Evolutionary conservation across 306 rosid genomes (phyloP).

Genomic region (Castanea sativa): DNA sequence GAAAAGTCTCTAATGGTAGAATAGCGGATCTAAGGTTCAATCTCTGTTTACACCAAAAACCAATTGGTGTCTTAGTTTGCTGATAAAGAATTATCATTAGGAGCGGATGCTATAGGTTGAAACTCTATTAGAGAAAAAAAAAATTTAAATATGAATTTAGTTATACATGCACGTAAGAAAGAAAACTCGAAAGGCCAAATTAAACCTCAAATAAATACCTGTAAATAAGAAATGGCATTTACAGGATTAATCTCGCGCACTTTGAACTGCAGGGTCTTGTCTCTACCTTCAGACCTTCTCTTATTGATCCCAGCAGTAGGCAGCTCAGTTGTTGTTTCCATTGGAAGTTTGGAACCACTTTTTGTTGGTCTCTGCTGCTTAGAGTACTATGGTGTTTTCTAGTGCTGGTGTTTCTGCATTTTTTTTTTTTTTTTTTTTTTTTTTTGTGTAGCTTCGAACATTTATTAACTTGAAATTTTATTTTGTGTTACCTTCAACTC

Average conservation of each 20-base stretch:
- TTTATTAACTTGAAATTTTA: no score
- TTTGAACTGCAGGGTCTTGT: conserved; percentile 55
- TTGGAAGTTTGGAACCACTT: not conserved
- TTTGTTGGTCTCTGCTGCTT: conserved; percentile 2
- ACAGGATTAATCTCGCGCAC: conserved; percentile 61
- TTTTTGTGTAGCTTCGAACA: no score
- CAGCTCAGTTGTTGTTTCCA: conserved; percentile 28
- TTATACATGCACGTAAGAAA: not conserved
- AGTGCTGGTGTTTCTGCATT: conserved; percentile 29
- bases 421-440: no score
- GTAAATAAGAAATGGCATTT: conserved; percentile 68
- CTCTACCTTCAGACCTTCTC: conserved; percentile 75
- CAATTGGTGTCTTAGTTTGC: no score
- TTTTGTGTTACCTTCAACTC: no score
- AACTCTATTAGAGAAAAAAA: no score
- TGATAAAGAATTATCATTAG: no score
- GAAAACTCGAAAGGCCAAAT: not conserved
- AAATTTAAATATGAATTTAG: no score
- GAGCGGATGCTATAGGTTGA: accelerated
- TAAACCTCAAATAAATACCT: conserved; percentile 35
- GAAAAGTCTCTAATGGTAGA: no score
- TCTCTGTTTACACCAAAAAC: accelerated
- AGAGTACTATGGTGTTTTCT: not conserved
- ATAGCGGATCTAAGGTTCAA: no score
- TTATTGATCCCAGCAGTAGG: conserved; percentile 50